A percentile compares a stretch with the other conserved stretches of the same genome.
phyloP scores from a whole-genome alignment of 495 filamentous ascomycete species.

The Penicillium roqueforti region DNA sequence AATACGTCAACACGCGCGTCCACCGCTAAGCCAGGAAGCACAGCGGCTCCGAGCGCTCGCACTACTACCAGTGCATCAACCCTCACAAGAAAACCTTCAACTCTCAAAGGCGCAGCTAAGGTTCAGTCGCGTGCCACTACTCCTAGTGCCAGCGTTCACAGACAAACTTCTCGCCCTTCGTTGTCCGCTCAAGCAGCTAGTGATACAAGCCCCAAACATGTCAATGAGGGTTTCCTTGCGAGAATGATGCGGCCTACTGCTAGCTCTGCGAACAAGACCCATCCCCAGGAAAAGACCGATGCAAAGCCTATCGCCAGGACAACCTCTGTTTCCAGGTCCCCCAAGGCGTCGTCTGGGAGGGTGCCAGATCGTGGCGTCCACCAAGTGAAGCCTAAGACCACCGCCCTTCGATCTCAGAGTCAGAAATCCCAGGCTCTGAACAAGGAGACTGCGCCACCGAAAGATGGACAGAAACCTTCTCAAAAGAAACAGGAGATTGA shows the following conservation, averaged over 20 bases:
- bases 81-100: slow-evolving; percentile 44
- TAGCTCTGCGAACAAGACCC: slow-evolving; percentile 68
- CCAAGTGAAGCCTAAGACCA: slow-evolving; percentile 24
- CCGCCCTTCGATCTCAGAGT: slow-evolving; percentile 18
- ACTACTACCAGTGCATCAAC: slow-evolving; percentile 32
- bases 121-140: slow-evolving; percentile 21
- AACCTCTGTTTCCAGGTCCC: slow-evolving; percentile 21
- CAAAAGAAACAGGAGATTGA: slow-evolving; percentile 16
- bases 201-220: slow-evolving; percentile 39
- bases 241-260: slow-evolving; percentile 92
- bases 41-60: slow-evolving; percentile 42
- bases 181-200: slow-evolving; percentile 28
- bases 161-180: slow-evolving; percentile 41
- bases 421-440: slow-evolving; percentile 19
- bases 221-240: slow-evolving; percentile 76
- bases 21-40: slow-evolving; percentile 49
- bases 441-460: slow-evolving; percentile 8
- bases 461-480: slow-evolving; percentile 11
- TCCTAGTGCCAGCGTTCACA: slow-evolving; percentile 26
- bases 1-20: slow-evolving; percentile 62
- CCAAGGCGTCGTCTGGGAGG: slow-evolving; percentile 12
- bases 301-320: slow-evolving; percentile 35
- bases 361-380: slow-evolving; percentile 17
- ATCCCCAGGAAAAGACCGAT: slow-evolving; percentile 67
- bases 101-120: slow-evolving; percentile 28